phyloP scores from a whole-genome alignment of 2,329 filamentous ascomycete species.

The Apiospora phragmitis region DNA sequence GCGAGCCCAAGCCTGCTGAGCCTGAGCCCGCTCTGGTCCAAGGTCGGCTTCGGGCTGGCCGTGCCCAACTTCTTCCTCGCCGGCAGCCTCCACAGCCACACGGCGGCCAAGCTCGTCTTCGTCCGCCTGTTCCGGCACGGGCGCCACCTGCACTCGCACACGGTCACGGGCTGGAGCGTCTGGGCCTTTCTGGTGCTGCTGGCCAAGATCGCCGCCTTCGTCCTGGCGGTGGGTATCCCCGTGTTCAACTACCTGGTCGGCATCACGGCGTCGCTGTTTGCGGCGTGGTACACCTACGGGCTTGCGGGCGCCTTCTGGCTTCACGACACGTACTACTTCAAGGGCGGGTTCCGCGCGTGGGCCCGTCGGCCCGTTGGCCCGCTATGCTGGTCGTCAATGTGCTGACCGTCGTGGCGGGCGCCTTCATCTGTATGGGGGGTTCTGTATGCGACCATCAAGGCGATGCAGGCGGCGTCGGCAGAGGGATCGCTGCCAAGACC shows the following conservation, averaged over 20 bases:
- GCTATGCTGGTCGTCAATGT: conserved; percentile 39
- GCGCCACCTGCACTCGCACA: conserved; percentile 48
- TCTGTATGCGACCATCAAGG: conserved; percentile 48
- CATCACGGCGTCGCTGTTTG: conserved; percentile 50
- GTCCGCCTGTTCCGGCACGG: conserved; percentile 47
- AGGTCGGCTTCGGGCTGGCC: conserved; percentile 51
- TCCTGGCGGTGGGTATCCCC: conserved; percentile 48
- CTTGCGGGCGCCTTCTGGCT: conserved; percentile 54
- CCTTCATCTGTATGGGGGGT: conserved; percentile 49
- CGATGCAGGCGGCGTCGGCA: conserved; percentile 23
- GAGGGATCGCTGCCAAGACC: conserved; percentile 26
- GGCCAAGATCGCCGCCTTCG: conserved; percentile 44
- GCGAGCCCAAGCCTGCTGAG: conserved; percentile 49
- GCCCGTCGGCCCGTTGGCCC: conserved; percentile 34
- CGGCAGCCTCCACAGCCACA: conserved; percentile 50
- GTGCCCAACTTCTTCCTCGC: conserved; percentile 52
- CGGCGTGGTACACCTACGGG: conserved; percentile 55
- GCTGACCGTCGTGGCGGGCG: conserved; percentile 44
- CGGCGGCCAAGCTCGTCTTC: conserved; percentile 52
- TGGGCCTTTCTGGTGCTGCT: conserved; percentile 48
- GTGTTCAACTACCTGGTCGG: conserved; percentile 56
- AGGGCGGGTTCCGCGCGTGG: conserved; percentile 40
- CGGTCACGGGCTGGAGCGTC: conserved; percentile 43
- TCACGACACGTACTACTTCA: conserved; percentile 46
- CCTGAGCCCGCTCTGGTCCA: conserved; percentile 44